Evolutionary conservation across 352 stramenopile genomes (phyloP).

Genomic region (Pelagophyceae sp.): DNA sequence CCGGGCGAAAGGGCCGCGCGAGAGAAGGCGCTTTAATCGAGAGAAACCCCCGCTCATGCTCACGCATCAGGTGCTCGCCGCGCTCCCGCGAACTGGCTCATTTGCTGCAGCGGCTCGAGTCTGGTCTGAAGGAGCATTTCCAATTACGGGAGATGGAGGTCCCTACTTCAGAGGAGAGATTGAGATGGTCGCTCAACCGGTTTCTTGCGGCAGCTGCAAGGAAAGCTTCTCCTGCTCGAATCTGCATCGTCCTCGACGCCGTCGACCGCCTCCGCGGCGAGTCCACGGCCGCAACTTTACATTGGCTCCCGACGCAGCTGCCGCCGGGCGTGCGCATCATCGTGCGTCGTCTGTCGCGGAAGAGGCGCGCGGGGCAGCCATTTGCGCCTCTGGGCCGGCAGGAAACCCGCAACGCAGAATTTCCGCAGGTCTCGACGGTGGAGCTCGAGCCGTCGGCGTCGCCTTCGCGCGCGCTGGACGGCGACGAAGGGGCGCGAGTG

Average conservation of each 20-base stretch:
- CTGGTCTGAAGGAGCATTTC: constrained; percentile 44
- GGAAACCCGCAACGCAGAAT: too few relatives aligned
- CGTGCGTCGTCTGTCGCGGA: too few relatives aligned
- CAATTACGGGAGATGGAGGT: constrained; percentile 49
- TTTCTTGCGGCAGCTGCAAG: constrained; percentile 45
- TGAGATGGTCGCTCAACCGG: constrained; percentile 44
- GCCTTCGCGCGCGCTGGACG: not conserved
- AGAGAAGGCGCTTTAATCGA: too few relatives aligned
- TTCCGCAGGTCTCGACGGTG: constrained; percentile 42
- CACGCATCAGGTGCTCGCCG: too few relatives aligned
- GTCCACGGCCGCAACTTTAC: constrained; percentile 32
- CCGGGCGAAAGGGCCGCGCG: too few relatives aligned
- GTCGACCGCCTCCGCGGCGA: constrained; percentile 38
- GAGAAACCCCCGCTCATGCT: too few relatives aligned
- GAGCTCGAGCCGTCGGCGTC: constrained; percentile 23
- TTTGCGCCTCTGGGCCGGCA: too few relatives aligned
- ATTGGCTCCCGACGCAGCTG: constrained; percentile 48
- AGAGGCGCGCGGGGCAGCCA: too few relatives aligned
- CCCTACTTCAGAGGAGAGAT: constrained; percentile 36
- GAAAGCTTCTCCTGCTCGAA: constrained; percentile 33
- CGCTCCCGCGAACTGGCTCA: too few relatives aligned
- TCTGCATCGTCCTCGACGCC: constrained; percentile 45
- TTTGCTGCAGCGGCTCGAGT: constrained; percentile 38
- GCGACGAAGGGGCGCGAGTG: too few relatives aligned
- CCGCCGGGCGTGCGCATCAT: constrained; percentile 43